Conservation (phyloP, 2,329 filamentous ascomycete species). For the Trichoderma koningiopsis region DNA sequence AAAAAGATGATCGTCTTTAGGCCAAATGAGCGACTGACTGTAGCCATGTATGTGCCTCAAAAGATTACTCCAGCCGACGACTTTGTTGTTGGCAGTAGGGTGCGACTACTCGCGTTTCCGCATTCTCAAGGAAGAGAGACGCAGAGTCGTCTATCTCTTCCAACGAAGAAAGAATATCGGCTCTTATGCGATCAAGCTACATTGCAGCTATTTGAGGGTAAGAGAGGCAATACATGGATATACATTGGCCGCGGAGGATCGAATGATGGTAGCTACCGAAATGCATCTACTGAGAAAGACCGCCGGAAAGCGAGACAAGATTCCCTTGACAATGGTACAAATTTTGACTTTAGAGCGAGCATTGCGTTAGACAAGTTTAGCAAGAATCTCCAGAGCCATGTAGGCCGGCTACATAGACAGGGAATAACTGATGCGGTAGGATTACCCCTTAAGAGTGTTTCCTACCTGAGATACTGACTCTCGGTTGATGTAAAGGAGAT, state of each 20-base stretch:
- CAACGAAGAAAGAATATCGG: conserved; percentile 43
- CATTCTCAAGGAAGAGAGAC: conserved; percentile 41
- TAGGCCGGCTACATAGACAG: conserved; percentile 42
- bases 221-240: conserved; percentile 43
- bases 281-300: conserved; percentile 17
- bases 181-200: conserved; percentile 41
- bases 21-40: conserved; percentile 39
- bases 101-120: conserved; percentile 43
- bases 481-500: conserved; percentile 38
- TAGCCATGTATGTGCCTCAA: conserved; percentile 44
- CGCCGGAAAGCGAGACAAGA: conserved; percentile 15
- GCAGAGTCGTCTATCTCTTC: conserved; percentile 38
- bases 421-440: conserved; percentile 43
- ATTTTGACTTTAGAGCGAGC: conserved; percentile 32
- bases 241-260: conserved; percentile 36
- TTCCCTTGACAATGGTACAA: conserved; percentile 2
- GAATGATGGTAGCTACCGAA: conserved; percentile 39
- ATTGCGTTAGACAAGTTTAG: conserved; percentile 45
- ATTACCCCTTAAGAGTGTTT: neutral
- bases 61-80: conserved; percentile 40
- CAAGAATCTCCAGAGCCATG: conserved; percentile 39
- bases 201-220: conserved; percentile 43
- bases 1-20: conserved; percentile 43
- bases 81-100: conserved; percentile 38
- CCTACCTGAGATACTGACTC: conserved; percentile 7